Percentiles rank a stretch among this genome's conserved stretches.
These are phyloP conservation scores for Clarireedia sp. DNA, from an alignment of 2,329 filamentous ascomycete genomes.

Conservation along the genomic window DNA sequence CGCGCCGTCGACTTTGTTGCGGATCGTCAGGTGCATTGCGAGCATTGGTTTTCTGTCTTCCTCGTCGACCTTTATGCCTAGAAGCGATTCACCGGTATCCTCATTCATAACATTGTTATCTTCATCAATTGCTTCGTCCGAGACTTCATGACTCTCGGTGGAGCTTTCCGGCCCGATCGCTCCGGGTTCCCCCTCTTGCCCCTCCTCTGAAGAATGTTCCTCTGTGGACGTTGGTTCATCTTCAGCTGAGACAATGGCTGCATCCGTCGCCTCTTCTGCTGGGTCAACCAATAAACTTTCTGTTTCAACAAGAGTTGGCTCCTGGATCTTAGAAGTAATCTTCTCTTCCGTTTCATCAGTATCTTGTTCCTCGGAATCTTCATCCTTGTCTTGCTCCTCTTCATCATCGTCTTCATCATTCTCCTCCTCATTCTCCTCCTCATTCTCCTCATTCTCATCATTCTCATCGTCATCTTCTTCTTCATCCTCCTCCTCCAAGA, in stretches of 20 bases:
- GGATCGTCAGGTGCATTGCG: slow-evolving; percentile 48
- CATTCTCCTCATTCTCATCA: slow-evolving; percentile 5
- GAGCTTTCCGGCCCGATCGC: too few relatives aligned
- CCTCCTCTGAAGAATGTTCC: too few relatives aligned
- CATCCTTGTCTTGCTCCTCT: neutral
- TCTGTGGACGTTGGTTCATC: neutral
- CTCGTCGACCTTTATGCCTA: neutral
- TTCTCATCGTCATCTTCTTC: slow-evolving; percentile 7
- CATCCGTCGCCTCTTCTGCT: neutral
- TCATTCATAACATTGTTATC: neutral
- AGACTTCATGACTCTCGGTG: too few relatives aligned
- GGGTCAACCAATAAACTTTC: slow-evolving; percentile 19
- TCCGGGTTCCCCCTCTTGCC: too few relatives aligned
- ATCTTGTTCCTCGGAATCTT: neutral
- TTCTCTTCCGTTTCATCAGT: neutral
- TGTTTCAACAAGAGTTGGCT: slow-evolving; percentile 14
- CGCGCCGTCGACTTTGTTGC: slow-evolving; percentile 62
- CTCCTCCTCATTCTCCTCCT: slow-evolving; percentile 8
- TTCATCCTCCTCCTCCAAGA: slow-evolving; percentile 5
- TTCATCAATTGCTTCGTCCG: neutral
- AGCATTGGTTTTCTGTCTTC: slow-evolving; percentile 3
- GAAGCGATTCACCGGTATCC: neutral
- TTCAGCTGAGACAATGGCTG: slow-evolving; percentile 14
- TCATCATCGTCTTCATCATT: slow-evolving; percentile 4
- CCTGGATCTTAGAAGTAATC: slow-evolving; percentile 14